Evolutionary conservation across 192 early-diverging fungal species (phyloP), one percentile per base, ranked within the genome.

Genomic region (Dissophora ornata): DNA sequence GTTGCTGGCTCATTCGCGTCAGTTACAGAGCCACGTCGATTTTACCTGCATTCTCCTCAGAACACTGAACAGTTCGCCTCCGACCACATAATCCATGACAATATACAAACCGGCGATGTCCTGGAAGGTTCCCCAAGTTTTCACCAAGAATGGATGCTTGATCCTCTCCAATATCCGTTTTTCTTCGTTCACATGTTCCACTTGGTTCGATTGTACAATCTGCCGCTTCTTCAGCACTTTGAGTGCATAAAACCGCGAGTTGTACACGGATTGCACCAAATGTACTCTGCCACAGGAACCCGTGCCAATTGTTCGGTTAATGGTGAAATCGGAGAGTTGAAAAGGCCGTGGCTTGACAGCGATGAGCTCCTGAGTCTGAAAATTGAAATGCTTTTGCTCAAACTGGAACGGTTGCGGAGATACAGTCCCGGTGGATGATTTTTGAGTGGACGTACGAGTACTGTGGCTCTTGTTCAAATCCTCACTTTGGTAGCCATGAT

Each of bases 101-200:
- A 98, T 93, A 78, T 97, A 97, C 64, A 98, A 61, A 73, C 92
- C 96, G 38, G 85, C 77, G 47, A 78, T 86, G 68, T 99, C 96
- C 85, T 99, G 95, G 79, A 95, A 97, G 13, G 94, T 97, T 2
- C 94, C 93, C 81, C 96, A 88, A 83, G 98, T 91, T 66, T 89
- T 86, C 50, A 99, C 96, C 40, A 98, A 80, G 71, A 97, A 99
- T 16, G 96, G 96, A 67, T 92, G 92, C 66, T 87, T 83, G 57
- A 96, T 89, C 64, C 84, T 84, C 57, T 95, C 95, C 42, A 99
- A 79, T 68, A 99, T 96, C 38, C 87, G 82, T 69, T 95, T 95
- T 81, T 98, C 97, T 84, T 97, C 97, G 62, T 96, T 93, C 22
- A 95, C 97, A 73, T 98, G 96, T 82, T 98, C 96, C 4, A 98